A percentile compares a stretch with the other conserved stretches of the same genome.
Conservation (phyloP, 2,329 filamentous ascomycete genomes). For the Neonectria magnoliae region DNA sequence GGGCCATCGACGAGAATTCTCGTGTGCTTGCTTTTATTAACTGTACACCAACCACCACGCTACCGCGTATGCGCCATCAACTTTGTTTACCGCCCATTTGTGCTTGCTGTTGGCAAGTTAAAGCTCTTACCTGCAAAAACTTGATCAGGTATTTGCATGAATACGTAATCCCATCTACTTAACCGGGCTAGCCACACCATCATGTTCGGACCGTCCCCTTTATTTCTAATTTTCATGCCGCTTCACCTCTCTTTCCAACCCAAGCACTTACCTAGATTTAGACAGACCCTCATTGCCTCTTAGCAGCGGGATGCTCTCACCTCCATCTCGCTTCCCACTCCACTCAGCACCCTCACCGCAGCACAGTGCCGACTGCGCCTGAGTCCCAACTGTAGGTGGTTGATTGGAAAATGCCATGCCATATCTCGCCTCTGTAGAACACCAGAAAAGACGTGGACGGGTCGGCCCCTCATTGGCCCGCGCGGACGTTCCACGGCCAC, state of each 20-base stretch:
- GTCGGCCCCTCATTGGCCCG: conserved; percentile 43
- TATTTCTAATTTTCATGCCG: conserved; percentile 9
- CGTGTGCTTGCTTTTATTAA: neutral
- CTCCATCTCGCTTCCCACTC: conserved; percentile 6
- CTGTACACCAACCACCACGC: conserved; percentile 3
- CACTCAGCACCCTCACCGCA: conserved; percentile 15
- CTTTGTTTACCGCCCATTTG: conserved; percentile 22
- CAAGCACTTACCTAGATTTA: neutral
- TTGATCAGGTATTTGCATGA: neutral
- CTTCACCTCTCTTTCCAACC: conserved; percentile 3
- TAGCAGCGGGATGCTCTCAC: conserved; percentile 12
- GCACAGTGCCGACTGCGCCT: conserved; percentile 33
- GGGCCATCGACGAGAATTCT: conserved; percentile 7
- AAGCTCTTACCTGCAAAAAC: neutral
- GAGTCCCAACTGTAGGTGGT: conserved; percentile 17
- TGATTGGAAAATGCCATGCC: conserved; percentile 22
- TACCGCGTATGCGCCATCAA: conserved; percentile 1
- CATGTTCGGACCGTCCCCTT: conserved; percentile 19
- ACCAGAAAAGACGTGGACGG: conserved; percentile 37
- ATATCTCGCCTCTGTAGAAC: conserved; percentile 35
- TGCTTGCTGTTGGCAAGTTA: neutral
- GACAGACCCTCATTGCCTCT: neutral
- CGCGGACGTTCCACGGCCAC: conserved; percentile 26
- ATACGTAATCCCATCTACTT: conserved; percentile 10
- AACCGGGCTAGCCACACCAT: conserved; percentile 17